Percentiles rank a stretch among this genome's conserved stretches.
These are phyloP conservation scores for Didymella exigua DNA, from an alignment of 2,329 filamentous ascomycete species.

Conservation along the genomic window DNA sequence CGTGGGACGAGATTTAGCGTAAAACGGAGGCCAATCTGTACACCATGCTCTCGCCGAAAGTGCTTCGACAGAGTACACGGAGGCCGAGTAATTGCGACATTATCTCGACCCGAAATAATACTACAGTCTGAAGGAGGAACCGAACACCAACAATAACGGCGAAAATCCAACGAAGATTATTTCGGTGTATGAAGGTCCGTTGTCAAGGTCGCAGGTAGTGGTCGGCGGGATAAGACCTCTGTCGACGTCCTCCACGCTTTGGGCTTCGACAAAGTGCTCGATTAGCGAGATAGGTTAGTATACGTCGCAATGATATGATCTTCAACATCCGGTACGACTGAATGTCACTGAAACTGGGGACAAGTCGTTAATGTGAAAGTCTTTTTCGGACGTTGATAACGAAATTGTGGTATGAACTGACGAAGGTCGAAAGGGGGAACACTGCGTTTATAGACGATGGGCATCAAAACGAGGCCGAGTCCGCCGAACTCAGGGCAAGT, in stretches of 20 bases:
- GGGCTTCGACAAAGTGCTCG: not conserved
- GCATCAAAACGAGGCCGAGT: slow-evolving; percentile 10
- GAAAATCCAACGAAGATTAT: not conserved
- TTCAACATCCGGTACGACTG: not conserved
- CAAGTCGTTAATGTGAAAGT: not conserved
- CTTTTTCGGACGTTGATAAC: not conserved
- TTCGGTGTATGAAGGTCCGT: not conserved
- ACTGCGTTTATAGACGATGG: not conserved
- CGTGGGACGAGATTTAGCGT: not conserved
- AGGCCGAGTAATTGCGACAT: not conserved
- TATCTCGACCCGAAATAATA: not conserved
- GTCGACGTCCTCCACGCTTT: not conserved
- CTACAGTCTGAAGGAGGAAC: not conserved
- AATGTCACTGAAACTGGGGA: not conserved
- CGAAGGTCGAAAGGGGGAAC: not conserved
- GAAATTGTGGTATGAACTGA: not conserved
- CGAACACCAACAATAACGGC: not conserved
- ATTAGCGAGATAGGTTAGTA: slow-evolving; percentile 1
- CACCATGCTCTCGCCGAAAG: not conserved
- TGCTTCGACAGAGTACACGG: not conserved
- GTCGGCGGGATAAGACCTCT: not conserved
- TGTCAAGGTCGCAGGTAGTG: not conserved
- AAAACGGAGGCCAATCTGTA: not conserved
- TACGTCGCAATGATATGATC: slow-evolving; percentile 2
- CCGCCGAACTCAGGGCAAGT: slow-evolving; percentile 11